Evolutionary conservation across 1,139 yeast genomes (phyloP).

Genomic region (Meyerozyma elateridarum): DNA sequence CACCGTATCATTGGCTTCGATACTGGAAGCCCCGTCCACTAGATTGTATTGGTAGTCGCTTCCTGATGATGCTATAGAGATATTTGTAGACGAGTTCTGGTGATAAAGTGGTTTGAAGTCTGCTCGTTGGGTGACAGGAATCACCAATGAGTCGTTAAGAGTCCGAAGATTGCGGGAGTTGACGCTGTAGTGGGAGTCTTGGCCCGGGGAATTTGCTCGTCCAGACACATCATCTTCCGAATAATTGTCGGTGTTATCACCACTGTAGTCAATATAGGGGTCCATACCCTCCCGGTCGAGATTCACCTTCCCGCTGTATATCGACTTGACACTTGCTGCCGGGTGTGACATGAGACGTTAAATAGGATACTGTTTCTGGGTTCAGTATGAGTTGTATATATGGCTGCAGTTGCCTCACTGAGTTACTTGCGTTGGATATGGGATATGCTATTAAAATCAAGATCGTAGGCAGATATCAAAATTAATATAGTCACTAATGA

Average conservation of each 20-base stretch:
- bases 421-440: too few species aligned
- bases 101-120: neutral
- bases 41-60: constrained; percentile 20
- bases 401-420: too few species aligned
- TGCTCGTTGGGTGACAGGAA: neutral
- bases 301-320: constrained; percentile 34
- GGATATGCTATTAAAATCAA: too few species aligned
- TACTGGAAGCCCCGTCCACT: neutral
- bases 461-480: too few species aligned
- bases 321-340: constrained; percentile 40
- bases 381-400: too few species aligned
- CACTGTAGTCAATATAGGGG: constrained; percentile 12
- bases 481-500: too few species aligned
- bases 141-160: constrained; percentile 4
- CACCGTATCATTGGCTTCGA: neutral
- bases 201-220: constrained; percentile 8
- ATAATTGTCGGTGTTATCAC: constrained; percentile 5
- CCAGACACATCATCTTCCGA: constrained; percentile 2
- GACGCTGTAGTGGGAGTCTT: constrained; percentile 19
- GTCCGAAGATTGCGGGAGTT: constrained; percentile 19
- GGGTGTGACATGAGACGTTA: constrained; percentile 33
- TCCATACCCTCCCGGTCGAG: constrained; percentile 24
- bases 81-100: constrained; percentile 17
- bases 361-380: neutral
- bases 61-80: constrained; percentile 23